Evolutionary conservation across 2,329 filamentous ascomycete species (phyloP).

Genomic region (Xylaria polymorpha): DNA sequence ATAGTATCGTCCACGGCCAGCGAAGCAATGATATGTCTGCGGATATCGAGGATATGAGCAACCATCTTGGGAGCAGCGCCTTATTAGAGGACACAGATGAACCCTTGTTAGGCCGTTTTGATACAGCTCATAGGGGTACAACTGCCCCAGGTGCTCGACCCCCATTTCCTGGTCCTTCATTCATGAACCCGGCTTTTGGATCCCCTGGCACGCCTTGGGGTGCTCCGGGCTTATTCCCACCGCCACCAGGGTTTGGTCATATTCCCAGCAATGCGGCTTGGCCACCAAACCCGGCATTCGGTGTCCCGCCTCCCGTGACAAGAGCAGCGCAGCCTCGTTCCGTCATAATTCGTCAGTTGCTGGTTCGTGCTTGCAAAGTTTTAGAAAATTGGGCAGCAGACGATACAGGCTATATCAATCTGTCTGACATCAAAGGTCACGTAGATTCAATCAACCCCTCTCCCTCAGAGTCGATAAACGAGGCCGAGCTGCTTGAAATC

Average conservation of each 20-base stretch:
- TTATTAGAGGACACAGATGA: conserved; percentile 81
- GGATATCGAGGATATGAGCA: conserved; percentile 77
- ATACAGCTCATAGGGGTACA: conserved; percentile 59
- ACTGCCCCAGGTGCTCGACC: conserved; percentile 63
- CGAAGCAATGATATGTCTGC: conserved; percentile 55
- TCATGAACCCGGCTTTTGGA: conserved; percentile 56
- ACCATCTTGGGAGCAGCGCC: conserved; percentile 90
- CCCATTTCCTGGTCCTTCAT: conserved; percentile 57
- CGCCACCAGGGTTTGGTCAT: conserved; percentile 61
- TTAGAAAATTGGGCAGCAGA: conserved; percentile 59
- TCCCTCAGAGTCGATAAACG: conserved; percentile 57
- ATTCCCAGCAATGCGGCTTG: conserved; percentile 55
- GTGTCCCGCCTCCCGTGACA: conserved; percentile 48
- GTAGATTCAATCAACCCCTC: conserved; percentile 69
- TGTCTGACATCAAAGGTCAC: conserved; percentile 73
- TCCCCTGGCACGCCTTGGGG: conserved; percentile 54
- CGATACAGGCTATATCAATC: conserved; percentile 74
- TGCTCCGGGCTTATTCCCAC: conserved; percentile 54
- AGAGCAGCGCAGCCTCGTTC: conserved; percentile 70
- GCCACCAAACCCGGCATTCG: conserved; percentile 50
- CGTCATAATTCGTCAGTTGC: conserved; percentile 75
- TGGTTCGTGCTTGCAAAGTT: conserved; percentile 82
- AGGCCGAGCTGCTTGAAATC: conserved; percentile 80
- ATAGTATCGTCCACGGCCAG: conserved; percentile 72
- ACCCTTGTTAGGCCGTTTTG: conserved; percentile 55